Base-by-base conservation (phyloP, 2,329 filamentous ascomycete genomes). In the Leptographium wingfieldii region DNA sequence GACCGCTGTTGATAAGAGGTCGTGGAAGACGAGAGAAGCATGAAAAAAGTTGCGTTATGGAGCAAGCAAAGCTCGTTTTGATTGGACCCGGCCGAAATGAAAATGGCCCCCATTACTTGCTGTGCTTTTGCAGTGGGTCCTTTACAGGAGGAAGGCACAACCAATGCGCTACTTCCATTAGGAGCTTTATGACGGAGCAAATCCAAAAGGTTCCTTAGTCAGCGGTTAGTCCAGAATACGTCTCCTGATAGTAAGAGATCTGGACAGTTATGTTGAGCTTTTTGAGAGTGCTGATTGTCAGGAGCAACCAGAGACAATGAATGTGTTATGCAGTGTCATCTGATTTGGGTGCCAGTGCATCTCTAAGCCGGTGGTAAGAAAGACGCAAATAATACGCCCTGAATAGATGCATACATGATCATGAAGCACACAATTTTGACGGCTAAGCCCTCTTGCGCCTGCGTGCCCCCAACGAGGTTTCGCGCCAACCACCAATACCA, bases 291-390 rank as follows among this genome's bases (percentile, higher is more conserved):
- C 29, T 5, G 40, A n/a, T 27, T 49, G 12, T 9, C 12, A 40
- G 2, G 33, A 35, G 33, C 33, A 35, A 35, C 33, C 33, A 35
- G 9, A 2, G 33, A 35, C 33, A 35, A 48, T 7, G 46, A 35
- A 48, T 7, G 46, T 25, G 46, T 7, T 48, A 6, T 29, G 25
- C 14, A 6, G 7, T 38, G 31, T 55, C n/a, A 40, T 46, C 19
- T 46, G n/a, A 27, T 46, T 43, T 48, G 12, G 31, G n/a, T 10
- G 25, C 9, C 10, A 25, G 10, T 22, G 22, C 3, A 14, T 51
- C 40, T 14, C 57, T 63, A 95, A 27, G 94, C 94, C 51, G 94
- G 94, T 5, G 94, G 94, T 56, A 99, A 77, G 70, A 99, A 99
- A 3, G 85, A 91, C 4, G 91, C 86, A 76, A 90, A 99, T 51